Evolutionary conservation across 2,329 filamentous ascomycete genomes (phyloP).

Genomic region (Leptographium procerum): DNA sequence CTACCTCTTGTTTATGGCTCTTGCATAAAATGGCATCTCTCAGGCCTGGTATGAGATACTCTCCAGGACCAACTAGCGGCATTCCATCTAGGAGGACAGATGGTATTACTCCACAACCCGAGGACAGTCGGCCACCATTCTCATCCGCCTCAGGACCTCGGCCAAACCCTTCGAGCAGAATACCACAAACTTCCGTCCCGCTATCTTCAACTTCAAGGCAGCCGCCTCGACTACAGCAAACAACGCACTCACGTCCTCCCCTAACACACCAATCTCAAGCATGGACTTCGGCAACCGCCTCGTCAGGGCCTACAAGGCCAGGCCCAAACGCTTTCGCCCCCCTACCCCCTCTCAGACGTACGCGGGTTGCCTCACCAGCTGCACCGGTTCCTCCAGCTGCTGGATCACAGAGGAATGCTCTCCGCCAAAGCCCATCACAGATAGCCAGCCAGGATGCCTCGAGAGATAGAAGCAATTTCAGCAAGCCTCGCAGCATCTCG

Average conservation of each 20-base stretch:
- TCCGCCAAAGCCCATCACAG: slow-evolving; percentile 39
- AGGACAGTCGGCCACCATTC: background rate
- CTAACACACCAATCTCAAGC: slow-evolving; percentile 31
- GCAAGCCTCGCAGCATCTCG: slow-evolving; percentile 23
- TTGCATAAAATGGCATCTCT: slow-evolving; percentile 6
- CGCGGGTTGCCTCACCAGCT: background rate
- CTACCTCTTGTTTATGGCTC: background rate
- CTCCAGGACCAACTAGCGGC: background rate
- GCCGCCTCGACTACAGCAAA: background rate
- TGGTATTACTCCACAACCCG: background rate
- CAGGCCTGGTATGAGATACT: slow-evolving; percentile 1
- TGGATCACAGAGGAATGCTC: slow-evolving; percentile 28
- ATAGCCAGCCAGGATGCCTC: slow-evolving; percentile 16
- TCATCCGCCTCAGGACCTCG: background rate
- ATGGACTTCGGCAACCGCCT: slow-evolving; percentile 26
- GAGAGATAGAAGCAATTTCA: slow-evolving; percentile 16
- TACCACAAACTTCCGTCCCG: slow-evolving; percentile 21
- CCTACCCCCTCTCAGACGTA: slow-evolving; percentile 6
- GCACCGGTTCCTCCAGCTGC: background rate
- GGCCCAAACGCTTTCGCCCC: slow-evolving; percentile 18
- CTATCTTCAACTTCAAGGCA: background rate
- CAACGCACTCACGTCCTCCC: slow-evolving; percentile 20
- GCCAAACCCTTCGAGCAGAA: slow-evolving; percentile 20
- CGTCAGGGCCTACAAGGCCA: background rate
- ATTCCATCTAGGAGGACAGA: background rate